Percentiles rank a stretch among this genome's conserved stretches.
phyloP scores from a whole-genome alignment of 176 grass and related monocot species.

The Aechmea fasciata region DNA sequence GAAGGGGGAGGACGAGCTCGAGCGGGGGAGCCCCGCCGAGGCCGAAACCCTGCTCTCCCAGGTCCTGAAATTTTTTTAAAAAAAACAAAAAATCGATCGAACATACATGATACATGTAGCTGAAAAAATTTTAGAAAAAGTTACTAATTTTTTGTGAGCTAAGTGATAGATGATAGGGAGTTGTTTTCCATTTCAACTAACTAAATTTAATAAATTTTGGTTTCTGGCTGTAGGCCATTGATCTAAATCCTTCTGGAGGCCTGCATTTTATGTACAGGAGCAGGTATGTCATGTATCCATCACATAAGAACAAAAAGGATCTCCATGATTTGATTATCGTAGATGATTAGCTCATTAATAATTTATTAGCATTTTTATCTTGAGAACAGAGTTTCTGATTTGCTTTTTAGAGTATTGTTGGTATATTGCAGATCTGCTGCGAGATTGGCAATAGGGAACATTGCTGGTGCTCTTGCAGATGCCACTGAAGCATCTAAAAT shows the following conservation, averaged over 20 bases:
- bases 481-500: conserved; percentile 56
- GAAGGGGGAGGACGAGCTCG: conserved; percentile 47
- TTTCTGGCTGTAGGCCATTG: conserved; percentile 36
- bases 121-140: neutral
- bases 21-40: conserved; percentile 37
- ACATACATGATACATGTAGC: neutral
- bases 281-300: conserved; percentile 32
- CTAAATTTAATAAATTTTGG: neutral
- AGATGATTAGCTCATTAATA: neutral
- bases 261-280: conserved; percentile 51
- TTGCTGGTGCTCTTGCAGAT: conserved; percentile 39
- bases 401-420: neutral
- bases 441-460: conserved; percentile 44
- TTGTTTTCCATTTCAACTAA: neutral
- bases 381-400: too few relatives aligned
- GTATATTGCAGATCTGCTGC: conserved; percentile 48
- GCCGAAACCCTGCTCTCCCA: conserved; percentile 65
- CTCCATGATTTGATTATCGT: neutral
- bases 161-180: neutral
- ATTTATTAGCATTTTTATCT: too few relatives aligned
- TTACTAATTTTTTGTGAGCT: neutral
- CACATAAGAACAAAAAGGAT: neutral
- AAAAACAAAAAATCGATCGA: neutral
- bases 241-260: conserved; percentile 41
- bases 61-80: conserved; percentile 17